Percentiles rank a stretch among this genome's conserved stretches.
These are phyloP conservation scores for maize (Zea mays) DNA, from an alignment of 176 grass and related monocot species.

Conservation along the genomic window DNA sequence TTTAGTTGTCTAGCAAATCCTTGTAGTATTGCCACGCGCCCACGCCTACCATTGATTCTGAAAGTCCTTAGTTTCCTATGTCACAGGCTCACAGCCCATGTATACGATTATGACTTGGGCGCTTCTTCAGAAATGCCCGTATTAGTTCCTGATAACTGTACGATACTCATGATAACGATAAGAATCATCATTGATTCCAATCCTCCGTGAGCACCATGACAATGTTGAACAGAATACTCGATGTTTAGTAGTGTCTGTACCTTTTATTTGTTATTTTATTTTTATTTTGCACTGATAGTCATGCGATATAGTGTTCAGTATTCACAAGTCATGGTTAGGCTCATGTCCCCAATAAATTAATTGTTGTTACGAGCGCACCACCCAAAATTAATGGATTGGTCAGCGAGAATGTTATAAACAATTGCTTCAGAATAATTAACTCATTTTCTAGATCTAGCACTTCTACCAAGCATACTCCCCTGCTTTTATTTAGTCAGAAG, in stretches of 20 bases:
- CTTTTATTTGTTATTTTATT: slow-evolving; percentile 31
- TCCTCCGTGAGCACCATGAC: slow-evolving; percentile 23
- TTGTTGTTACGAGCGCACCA: slow-evolving; percentile 44
- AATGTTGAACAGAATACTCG: slow-evolving; percentile 13
- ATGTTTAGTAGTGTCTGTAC: slow-evolving; percentile 25
- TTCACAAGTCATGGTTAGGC: slow-evolving; percentile 49
- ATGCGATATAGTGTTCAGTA: slow-evolving; percentile 36
- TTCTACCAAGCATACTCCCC: slow-evolving; percentile 42
- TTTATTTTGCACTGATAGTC: slow-evolving; percentile 34
- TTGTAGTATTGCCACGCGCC: background rate
- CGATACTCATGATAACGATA: slow-evolving; percentile 8
- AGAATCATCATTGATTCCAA: slow-evolving; percentile 27
- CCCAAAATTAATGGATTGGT: slow-evolving; percentile 41
- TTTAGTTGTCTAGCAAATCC: slow-evolving; percentile 6
- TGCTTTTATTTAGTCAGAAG: slow-evolving; percentile 40
- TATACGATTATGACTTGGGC: slow-evolving; percentile 1
- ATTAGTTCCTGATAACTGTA: slow-evolving; percentile 2
- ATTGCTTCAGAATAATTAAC: slow-evolving; percentile 37
- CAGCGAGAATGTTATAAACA: slow-evolving; percentile 38
- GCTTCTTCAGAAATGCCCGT: background rate
- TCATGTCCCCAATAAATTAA: slow-evolving; percentile 44
- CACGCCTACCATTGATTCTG: background rate
- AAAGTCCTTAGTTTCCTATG: background rate
- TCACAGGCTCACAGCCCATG: background rate
- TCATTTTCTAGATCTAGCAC: slow-evolving; percentile 55